Conservation (phyloP, 108 stramenopile species). For the Skeletonema marinoi region DNA sequence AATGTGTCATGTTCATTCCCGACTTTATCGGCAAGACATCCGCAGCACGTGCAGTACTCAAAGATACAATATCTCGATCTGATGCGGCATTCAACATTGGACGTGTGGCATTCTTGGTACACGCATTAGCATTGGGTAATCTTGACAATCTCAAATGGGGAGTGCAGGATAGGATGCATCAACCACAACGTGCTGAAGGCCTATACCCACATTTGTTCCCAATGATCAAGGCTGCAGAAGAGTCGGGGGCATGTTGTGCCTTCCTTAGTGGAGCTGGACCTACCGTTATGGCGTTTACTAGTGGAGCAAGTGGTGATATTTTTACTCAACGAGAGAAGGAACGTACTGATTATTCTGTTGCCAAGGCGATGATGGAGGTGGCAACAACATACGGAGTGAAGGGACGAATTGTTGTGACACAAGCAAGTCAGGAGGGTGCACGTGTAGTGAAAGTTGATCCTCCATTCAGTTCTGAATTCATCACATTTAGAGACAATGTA, state of each 20-base stretch:
- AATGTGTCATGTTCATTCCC: conserved; percentile 97
- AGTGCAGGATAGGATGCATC: conserved; percentile 95
- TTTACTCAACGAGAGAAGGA: conserved; percentile 97
- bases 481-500: conserved; percentile 86
- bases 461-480: conserved; percentile 81
- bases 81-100: conserved; percentile 98
- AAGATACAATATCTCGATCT: conserved; percentile 68
- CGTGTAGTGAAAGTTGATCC: conserved; percentile 85
- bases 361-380: conserved; percentile 91
- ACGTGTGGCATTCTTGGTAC: conserved; percentile 94
- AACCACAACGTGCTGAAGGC: conserved; percentile 93
- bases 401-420: conserved; percentile 81
- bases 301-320: conserved; percentile 96
- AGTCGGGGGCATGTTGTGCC: conserved; percentile 92
- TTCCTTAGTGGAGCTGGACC: conserved; percentile 97
- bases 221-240: conserved; percentile 93
- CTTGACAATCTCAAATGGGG: conserved; percentile 93
- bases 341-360: conserved; percentile 91
- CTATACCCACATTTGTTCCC: conserved; percentile 94
- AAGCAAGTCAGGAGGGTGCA: conserved; percentile 80
- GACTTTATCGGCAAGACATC: conserved; percentile 96
- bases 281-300: conserved; percentile 97
- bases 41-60: conserved; percentile 85
- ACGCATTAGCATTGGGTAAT: conserved; percentile 88
- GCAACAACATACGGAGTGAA: conserved; percentile 82